phyloP scores from a whole-genome alignment of 2,329 filamentous ascomycete species.

The Ophiostoma sp. region DNA sequence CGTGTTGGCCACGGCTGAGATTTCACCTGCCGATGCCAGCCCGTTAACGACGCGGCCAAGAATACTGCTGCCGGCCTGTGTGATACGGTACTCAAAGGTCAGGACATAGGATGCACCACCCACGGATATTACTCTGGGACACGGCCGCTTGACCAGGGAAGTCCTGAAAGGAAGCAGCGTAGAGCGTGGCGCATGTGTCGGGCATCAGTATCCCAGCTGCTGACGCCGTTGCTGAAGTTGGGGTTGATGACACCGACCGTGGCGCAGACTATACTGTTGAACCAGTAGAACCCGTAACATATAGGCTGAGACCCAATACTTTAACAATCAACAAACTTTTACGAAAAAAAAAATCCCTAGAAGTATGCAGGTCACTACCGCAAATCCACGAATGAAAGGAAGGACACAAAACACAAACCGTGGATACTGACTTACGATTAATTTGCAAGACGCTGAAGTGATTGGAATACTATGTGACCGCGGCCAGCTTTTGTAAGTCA shows the following conservation, averaged over 20 bases:
- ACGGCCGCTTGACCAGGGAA: neutral
- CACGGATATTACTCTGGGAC: neutral
- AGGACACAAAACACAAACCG: too few species aligned
- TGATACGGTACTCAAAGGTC: slow-evolving; percentile 3
- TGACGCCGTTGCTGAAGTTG: neutral
- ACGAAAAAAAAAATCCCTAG: too few species aligned
- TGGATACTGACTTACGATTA: too few species aligned
- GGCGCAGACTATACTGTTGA: too few species aligned
- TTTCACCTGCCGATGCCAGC: neutral
- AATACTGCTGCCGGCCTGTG: slow-evolving; percentile 4
- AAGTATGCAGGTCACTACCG: too few species aligned
- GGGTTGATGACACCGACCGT: neutral
- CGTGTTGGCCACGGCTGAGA: neutral
- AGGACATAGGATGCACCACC: neutral
- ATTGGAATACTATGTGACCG: too few species aligned
- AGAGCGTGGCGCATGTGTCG: neutral
- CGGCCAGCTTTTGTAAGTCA: too few species aligned
- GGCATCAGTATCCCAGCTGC: neutral
- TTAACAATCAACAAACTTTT: too few species aligned
- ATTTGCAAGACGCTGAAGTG: too few species aligned
- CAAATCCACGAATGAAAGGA: too few species aligned
- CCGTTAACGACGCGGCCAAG: slow-evolving; percentile 3
- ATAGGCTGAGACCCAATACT: too few species aligned
- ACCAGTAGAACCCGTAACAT: too few species aligned
- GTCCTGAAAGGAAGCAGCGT: neutral